These are phyloP conservation scores for Sclerospora graminicola DNA, from an alignment of 352 stramenopile species.

Conservation along the genomic window DNA sequence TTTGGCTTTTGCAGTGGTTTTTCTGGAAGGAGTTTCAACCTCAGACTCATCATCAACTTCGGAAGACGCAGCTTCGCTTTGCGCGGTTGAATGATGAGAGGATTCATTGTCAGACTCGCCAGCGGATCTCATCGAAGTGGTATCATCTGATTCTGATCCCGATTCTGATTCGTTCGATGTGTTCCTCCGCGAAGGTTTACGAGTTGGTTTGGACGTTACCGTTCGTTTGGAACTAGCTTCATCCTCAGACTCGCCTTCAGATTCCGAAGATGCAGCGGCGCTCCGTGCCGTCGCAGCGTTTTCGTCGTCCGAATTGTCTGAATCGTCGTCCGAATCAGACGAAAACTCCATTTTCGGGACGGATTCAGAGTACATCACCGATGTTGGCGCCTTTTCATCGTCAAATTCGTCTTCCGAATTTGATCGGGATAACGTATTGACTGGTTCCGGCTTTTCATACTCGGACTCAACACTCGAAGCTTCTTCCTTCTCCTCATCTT, in stretches of 20 bases:
- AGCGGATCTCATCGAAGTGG: no score
- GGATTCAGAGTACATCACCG: not conserved
- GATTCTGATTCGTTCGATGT: no score
- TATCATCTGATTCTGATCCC: no score
- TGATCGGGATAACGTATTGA: constrained; percentile 1
- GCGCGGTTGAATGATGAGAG: no score
- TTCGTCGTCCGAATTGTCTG: no score
- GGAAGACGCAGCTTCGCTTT: no score
- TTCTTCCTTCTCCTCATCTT: constrained; percentile 18
- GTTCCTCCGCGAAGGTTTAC: constrained; percentile 5
- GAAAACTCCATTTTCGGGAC: constrained; percentile 7
- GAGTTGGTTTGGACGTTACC: constrained; percentile 2
- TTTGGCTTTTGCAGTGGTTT: no score
- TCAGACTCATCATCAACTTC: no score
- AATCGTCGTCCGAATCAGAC: constrained; percentile 7
- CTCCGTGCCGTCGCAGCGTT: constrained; percentile 1
- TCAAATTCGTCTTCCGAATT: constrained; percentile 26
- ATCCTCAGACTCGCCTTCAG: constrained; percentile 5
- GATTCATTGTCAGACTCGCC: no score
- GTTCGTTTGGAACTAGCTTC: constrained; percentile 2
- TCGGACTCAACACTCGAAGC: not conserved
- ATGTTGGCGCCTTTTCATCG: constrained; percentile 10
- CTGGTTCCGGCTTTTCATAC: constrained; percentile 10
- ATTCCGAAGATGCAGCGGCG: constrained; percentile 1
- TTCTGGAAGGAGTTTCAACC: no score